phyloP scores from a whole-genome alignment of 352 stramenopile genomes.

The Globisporangium rhizosaccharum region DNA sequence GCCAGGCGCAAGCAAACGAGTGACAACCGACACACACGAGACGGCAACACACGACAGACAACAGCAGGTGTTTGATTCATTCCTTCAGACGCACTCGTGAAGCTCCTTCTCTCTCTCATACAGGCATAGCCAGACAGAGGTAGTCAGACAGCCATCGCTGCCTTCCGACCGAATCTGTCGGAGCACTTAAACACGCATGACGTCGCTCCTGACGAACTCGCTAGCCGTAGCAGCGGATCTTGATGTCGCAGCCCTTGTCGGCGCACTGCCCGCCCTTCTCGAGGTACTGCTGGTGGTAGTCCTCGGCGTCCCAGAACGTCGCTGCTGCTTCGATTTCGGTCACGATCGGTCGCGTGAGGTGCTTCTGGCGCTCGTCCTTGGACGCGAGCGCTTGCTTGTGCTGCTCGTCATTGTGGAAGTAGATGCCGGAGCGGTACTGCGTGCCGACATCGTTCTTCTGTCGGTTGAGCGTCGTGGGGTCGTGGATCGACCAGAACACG shows the following conservation, averaged over 20 bases:
- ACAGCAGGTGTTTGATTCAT: constrained; percentile 16
- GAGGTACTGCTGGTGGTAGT: constrained; percentile 97
- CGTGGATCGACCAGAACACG: constrained; percentile 88
- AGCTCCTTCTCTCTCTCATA: background rate
- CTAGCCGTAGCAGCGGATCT: constrained; percentile 91
- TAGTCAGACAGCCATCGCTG: no score
- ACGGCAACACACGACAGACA: no score
- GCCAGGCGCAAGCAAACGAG: constrained; percentile 14
- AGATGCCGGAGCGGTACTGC: constrained; percentile 96
- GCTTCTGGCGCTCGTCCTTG: constrained; percentile 66
- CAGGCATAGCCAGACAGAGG: no score
- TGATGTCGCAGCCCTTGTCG: constrained; percentile 86
- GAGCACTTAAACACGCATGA: background rate
- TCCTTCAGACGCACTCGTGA: background rate
- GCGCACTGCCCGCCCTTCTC: constrained; percentile 93
- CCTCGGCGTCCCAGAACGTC: constrained; percentile 92
- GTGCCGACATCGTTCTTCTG: constrained; percentile 89
- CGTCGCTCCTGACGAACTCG: background rate
- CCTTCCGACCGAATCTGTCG: background rate
- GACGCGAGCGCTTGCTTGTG: constrained; percentile 52
- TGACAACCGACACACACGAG: background rate
- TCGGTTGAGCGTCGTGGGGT: constrained; percentile 90
- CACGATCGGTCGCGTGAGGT: constrained; percentile 75
- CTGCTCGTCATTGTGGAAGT: constrained; percentile 92
- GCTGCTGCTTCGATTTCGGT: constrained; percentile 86